Evolutionary conservation across 306 rosid genomes (phyloP), one percentile per base, ranked within the genome.

Genomic region (Cucurbita argyrosperma): DNA sequence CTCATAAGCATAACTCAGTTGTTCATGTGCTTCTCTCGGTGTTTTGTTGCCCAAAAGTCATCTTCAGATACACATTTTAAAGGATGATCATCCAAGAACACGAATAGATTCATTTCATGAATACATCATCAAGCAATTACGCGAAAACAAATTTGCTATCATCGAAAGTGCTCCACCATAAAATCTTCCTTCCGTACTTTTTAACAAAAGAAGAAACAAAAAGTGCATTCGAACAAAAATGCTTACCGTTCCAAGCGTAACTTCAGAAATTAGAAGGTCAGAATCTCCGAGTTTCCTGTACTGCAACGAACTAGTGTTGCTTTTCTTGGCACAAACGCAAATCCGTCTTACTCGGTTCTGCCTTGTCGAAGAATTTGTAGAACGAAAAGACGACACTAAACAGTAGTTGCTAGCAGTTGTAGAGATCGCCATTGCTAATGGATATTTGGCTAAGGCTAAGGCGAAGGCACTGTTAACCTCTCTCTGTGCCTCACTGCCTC

Each of bases 31-130:
- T 78, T 94, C 95, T 81, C 90, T 94, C 98, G 0, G 97, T 79
- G 82, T 84, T 94, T 77, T 90, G 96, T 70, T 90, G 73, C 58
- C 98, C 97, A 76, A 94, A 90, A 12, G 97, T 94, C 98, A 94
- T 94, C 88, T 88, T 77, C 83, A 81, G 76, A 66, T 47, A 69
- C 39, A 38, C 73, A 76, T 37, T 16, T 43, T 45, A 60, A n/a
- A 49, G 55, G 5, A 19, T 13, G 26, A 55, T 54, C 52, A 54
- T 37, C 43, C 13, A n/a, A 46, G 26, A 21, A 54, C 4, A 72
- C 8, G 18, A 45, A 5, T 21, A 51, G 45, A 26, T 19, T 26
- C 16, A 57, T 21, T 57, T 37, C 16, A 38, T 14, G 7, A 39
- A 30, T n/a, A 37, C 18, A 72, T 7, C 40, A 53, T 3, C 18